Evolutionary conservation across 2,329 filamentous ascomycete species (phyloP).

Genomic region (Venturia oleaginea): DNA sequence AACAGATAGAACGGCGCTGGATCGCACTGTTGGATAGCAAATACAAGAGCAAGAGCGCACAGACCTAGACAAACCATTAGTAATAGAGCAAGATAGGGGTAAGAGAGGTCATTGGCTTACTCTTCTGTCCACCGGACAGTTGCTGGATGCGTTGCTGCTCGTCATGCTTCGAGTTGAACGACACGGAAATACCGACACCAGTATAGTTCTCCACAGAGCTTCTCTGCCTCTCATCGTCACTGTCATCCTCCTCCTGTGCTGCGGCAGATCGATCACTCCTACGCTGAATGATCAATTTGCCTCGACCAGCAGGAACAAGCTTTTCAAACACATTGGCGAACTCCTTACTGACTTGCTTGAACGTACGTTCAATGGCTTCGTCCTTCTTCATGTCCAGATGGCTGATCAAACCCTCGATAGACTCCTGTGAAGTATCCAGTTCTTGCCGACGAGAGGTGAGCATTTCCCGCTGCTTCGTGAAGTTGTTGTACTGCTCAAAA

Average conservation of each 20-base stretch:
- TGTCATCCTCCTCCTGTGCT: slow-evolving; percentile 54
- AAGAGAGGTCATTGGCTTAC: slow-evolving; percentile 42
- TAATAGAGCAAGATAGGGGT: not conserved
- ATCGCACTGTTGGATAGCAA: slow-evolving; percentile 96
- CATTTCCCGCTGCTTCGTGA: slow-evolving; percentile 83
- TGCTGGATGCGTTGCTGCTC: slow-evolving; percentile 98
- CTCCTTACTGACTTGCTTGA: slow-evolving; percentile 92
- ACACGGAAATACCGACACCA: slow-evolving; percentile 92
- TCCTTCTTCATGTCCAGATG: slow-evolving; percentile 93
- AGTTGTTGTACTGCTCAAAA: slow-evolving; percentile 97
- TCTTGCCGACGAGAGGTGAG: slow-evolving; percentile 78
- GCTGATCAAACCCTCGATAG: slow-evolving; percentile 85
- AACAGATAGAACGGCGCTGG: slow-evolving; percentile 98
- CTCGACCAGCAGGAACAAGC: slow-evolving; percentile 87
- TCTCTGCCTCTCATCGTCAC: slow-evolving; percentile 31
- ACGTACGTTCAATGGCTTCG: slow-evolving; percentile 94
- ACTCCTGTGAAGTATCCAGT: slow-evolving; percentile 74
- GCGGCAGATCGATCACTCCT: slow-evolving; percentile 61
- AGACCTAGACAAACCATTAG: slow-evolving; percentile 48
- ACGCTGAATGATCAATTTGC: slow-evolving; percentile 84
- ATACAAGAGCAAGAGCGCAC: slow-evolving; percentile 93
- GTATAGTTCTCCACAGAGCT: slow-evolving; percentile 82
- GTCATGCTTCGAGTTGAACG: slow-evolving; percentile 97
- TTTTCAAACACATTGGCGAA: slow-evolving; percentile 91
- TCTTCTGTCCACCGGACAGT: slow-evolving; percentile 94